A percentile compares a stretch with the other conserved stretches of the same genome.
phyloP scores from a whole-genome alignment of 129 eudicot species.

The Rutidosis leptorrhynchoides region DNA sequence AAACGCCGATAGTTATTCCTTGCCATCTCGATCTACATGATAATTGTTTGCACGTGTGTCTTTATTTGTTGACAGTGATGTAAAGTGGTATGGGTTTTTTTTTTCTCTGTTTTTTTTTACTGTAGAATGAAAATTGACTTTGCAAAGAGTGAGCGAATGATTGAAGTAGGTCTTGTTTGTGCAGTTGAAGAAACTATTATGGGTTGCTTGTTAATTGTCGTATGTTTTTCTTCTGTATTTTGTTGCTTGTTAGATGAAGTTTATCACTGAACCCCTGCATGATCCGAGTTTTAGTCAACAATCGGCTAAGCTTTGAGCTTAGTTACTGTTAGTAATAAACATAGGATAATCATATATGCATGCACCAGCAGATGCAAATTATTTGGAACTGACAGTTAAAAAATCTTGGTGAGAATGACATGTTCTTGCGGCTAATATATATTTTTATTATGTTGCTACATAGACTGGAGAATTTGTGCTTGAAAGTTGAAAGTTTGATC shows the following conservation, averaged over 20 bases:
- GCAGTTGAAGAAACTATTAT: constrained; percentile 14
- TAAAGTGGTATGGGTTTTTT: constrained; percentile 16
- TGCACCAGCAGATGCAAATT: no score
- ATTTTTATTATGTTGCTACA: no score
- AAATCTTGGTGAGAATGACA: no score
- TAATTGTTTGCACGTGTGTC: neutral
- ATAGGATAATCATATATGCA: no score
- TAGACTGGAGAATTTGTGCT: no score
- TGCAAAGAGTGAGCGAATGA: constrained; percentile 15
- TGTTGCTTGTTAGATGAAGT: neutral
- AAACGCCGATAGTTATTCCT: neutral
- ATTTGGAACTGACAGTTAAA: no score
- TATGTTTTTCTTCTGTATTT: neutral
- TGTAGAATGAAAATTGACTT: neutral
- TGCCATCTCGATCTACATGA: neutral
- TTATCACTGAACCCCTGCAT: neutral
- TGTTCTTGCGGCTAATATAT: no score
- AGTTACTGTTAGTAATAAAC: no score
- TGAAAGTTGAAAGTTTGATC: no score
- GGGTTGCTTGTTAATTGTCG: neutral
- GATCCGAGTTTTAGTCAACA: no score
- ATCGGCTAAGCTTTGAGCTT: no score
- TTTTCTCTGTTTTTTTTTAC: neutral
- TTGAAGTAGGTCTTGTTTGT: constrained; percentile 4
- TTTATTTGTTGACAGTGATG: constrained; percentile 1